Evolutionary conservation across 148 eudicot genomes (phyloP), one percentile per base, ranked within the genome.

Genomic region (Fagopyrum esculentum): DNA sequence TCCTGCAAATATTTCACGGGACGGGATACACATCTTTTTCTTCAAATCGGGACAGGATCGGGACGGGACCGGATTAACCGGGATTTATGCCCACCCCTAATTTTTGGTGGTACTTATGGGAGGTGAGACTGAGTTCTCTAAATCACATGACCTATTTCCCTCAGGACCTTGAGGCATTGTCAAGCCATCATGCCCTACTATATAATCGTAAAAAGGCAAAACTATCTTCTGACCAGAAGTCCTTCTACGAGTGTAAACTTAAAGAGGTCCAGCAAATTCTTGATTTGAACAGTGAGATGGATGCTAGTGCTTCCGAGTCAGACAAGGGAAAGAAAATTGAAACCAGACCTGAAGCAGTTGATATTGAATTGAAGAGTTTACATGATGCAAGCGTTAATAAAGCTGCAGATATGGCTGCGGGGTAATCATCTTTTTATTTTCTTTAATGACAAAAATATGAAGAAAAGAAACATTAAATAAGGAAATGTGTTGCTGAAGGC

Each of bases 341-440:
- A 77, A 85, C 91, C 35, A 82, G 80, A 75, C 77, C 84, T 69
- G 88, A 84, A 80, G 83, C 75, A 44, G 85, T 81, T 77, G 82
- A 78, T 44, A 79, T 73, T 77, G 99, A 96, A 83, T 77, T 92
- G 83, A 92, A 88, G 81, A 89, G 73, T 78, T 86, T 96, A 72
- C 87, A 85, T 59, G 97, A 88, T 76, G 80, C 92, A 73, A 96
- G 99, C 76, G 87, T 92, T 83, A 83, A 84, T 55, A 92, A 92
- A 85, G 99, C 99, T 83, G 99, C 99, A 73, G 97, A 96, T 80
- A 81, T 96, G 91, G 99, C 97, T 81, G 91, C 94, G 63, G 99
- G 99, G 99, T 96, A 85, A 87, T 74, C 59, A 69, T 76, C 40
- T 48, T 30, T 30, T 63, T 61, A n/a, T 9, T 22, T 75, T 60